Conservation (phyloP, 2,329 filamentous ascomycete species). For the Clonostachys rosea region DNA sequence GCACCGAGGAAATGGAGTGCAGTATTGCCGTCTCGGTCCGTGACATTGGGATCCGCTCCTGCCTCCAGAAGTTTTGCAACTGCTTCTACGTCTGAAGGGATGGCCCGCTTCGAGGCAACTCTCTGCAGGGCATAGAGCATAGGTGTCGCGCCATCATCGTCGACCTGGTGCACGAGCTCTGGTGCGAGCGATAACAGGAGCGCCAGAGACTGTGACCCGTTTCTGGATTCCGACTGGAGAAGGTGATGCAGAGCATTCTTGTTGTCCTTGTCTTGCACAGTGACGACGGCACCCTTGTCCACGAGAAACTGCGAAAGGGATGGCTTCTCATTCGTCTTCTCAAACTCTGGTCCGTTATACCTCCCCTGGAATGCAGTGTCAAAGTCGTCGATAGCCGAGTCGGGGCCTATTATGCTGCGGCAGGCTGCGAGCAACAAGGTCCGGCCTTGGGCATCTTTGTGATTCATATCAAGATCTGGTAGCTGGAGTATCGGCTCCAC, state of each 20-base stretch:
- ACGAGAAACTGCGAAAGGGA: not conserved
- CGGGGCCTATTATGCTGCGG: not conserved
- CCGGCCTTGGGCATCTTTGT: not conserved
- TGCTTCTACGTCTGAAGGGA: not conserved
- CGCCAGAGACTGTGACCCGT: too few relatives aligned
- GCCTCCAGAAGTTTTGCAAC: not conserved
- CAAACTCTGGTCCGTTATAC: not conserved
- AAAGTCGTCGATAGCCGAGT: not conserved
- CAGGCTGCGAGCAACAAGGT: not conserved
- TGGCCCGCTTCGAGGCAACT: too few relatives aligned
- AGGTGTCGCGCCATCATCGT: not conserved
- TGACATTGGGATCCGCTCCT: not conserved
- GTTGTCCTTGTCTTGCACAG: not conserved
- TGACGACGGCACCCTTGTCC: not conserved
- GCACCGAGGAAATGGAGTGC: too few relatives aligned
- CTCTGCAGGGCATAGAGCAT: not conserved
- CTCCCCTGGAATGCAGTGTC: not conserved
- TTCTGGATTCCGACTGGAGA: not conserved
- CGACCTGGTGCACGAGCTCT: not conserved
- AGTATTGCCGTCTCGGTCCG: not conserved
- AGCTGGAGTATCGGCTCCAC: not conserved
- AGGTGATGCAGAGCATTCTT: not conserved
- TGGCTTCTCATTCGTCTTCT: not conserved
- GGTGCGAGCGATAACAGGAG: not conserved
- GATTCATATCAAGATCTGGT: not conserved